Base-by-base conservation (phyloP, 257 asterid species). In the Gardenia jasminoides region DNA sequence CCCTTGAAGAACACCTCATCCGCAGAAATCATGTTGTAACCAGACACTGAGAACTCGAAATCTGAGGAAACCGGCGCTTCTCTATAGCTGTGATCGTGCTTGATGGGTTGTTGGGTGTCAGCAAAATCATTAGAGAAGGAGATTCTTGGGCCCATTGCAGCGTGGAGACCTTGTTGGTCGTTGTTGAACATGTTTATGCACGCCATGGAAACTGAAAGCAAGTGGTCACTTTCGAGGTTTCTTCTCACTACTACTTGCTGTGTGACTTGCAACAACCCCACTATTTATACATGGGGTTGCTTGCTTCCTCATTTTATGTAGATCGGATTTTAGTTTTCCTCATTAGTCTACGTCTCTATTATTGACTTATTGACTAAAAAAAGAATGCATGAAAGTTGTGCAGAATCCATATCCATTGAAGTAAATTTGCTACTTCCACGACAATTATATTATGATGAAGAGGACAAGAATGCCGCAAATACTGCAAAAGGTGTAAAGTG, bases 51-150 rank as follows among this genome's bases (percentile, higher is more conserved):
- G 52, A 94, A 94, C 80, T 84, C 91, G 76, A 94, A 94, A 82
- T 92, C 97, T 0, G 97, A 89, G 16, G 97, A 92, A 0, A 94
- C 94, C 0, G 98, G 97, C 12, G 97, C 96, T 62, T 94, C 97
- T 68, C 90, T 85, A 33, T 92, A 91, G 89, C 84, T 88, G 84
- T 80, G 85, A 22, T 89, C 94, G 12, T 83, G 91, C 85, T 87
- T 93, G 43, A 75, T 76, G 31, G 84, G 82, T 77, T 80, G 92
- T 65, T 87, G 85, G 33, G 88, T 46, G 74, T 92, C 96, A n/a
- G 82, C 89, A 76, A 94, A 92, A 46, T 94, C 97, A 75, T 85
- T 92, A 6, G 98, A 94, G 89, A 94, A 94, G 54, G 98, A 94
- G 83, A 94, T 92, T 89, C 97, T 89, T 84, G 98, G 97, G 67